These are phyloP conservation scores for Strobilomyces confusus DNA, from an alignment of 768 basidiomycete genomes.

Conservation along the genomic window DNA sequence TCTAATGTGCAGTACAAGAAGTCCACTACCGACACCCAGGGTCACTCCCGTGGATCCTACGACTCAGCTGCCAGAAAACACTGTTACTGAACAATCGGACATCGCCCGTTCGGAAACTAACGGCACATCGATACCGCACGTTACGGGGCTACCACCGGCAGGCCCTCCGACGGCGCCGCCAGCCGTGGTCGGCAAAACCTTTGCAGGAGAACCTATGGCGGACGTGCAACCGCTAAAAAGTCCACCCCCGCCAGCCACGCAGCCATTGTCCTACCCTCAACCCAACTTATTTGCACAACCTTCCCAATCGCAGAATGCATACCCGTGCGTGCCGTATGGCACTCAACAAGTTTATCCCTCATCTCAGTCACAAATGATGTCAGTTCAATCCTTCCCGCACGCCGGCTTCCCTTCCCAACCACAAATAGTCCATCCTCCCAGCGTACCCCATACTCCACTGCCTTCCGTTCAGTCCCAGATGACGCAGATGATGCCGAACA, in stretches of 20 bases:
- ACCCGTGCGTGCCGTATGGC: slow-evolving; percentile 10
- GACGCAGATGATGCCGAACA: slow-evolving; percentile 12
- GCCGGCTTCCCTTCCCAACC: slow-evolving; percentile 16
- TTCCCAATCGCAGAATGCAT: slow-evolving; percentile 19
- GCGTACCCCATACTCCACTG: slow-evolving; percentile 7
- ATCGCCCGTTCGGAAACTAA: not conserved
- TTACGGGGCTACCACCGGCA: not conserved
- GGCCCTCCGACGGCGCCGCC: not conserved
- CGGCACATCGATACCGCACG: not conserved
- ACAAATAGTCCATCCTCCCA: slow-evolving; percentile 8
- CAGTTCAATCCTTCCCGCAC: slow-evolving; percentile 18
- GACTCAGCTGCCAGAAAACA: slow-evolving; percentile 9
- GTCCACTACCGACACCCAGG: slow-evolving; percentile 59
- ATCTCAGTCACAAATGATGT: slow-evolving; percentile 16
- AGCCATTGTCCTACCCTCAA: slow-evolving; percentile 11
- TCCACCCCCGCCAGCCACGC: slow-evolving; percentile 3
- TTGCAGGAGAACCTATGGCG: slow-evolving; percentile 2
- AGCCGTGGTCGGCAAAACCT: not conserved
- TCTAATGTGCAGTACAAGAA: slow-evolving; percentile 39
- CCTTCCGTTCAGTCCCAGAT: slow-evolving; percentile 16
- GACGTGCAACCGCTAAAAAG: not conserved
- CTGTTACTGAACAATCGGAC: slow-evolving; percentile 1
- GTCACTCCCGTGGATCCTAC: slow-evolving; percentile 44
- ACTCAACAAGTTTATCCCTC: slow-evolving; percentile 17
- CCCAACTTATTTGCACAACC: slow-evolving; percentile 11